Percentiles rank a stretch among this genome's conserved stretches.
These are phyloP conservation scores for Osmanthus fragrans DNA, from an alignment of 257 asterid species.

Conservation along the genomic window DNA sequence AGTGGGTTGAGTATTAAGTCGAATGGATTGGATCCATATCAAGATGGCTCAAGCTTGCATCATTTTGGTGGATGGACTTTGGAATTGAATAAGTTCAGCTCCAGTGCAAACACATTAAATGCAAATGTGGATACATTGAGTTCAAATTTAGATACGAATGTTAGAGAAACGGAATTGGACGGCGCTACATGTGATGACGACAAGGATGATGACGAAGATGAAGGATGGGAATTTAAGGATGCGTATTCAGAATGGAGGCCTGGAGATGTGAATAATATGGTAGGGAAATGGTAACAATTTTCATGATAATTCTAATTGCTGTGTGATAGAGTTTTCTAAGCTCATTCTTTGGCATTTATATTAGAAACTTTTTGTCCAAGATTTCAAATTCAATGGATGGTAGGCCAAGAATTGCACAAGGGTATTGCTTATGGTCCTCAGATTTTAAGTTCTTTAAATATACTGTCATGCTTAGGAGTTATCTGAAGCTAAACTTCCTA, in stretches of 20 bases:
- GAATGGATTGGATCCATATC: conserved; percentile 24
- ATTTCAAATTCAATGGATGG: conserved; percentile 2
- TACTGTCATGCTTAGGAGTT: background rate
- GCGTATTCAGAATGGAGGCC: conserved; percentile 42
- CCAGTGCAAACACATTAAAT: conserved; percentile 20
- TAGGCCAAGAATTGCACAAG: conserved; percentile 18
- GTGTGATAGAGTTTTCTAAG: background rate
- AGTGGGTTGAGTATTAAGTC: conserved; percentile 31
- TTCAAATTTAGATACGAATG: conserved; percentile 35
- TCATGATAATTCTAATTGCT: conserved; percentile 1
- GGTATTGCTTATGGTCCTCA: background rate
- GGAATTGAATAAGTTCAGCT: conserved; percentile 34
- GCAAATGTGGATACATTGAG: conserved; percentile 21
- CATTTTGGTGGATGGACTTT: conserved; percentile 34
- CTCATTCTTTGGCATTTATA: conserved; percentile 15
- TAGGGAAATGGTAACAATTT: conserved; percentile 28
- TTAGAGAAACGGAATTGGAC: conserved; percentile 16
- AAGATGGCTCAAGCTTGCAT: conserved; percentile 12
- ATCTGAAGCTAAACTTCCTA: conserved; percentile 1
- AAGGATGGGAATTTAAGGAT: conserved; percentile 77
- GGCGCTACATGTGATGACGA: conserved; percentile 20
- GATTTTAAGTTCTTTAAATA: background rate
- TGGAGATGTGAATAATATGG: conserved; percentile 41
- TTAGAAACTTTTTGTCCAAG: conserved; percentile 15
- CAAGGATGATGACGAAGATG: conserved; percentile 45